Base-by-base conservation (phyloP, 768 basidiomycete species). In the Leccinum pellstonianum region DNA sequence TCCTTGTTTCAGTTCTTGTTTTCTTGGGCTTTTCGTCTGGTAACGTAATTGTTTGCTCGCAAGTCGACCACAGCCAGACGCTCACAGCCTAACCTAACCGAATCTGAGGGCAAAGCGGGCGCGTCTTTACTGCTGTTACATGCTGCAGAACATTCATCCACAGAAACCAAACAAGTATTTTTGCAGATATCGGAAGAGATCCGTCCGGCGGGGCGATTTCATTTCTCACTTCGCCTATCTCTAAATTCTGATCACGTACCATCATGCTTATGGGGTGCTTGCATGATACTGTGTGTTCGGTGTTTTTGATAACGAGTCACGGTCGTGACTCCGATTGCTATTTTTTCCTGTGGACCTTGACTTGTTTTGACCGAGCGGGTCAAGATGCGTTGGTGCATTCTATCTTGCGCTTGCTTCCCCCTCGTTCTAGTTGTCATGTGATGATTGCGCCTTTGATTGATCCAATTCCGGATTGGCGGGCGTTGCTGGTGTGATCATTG, bases 131-230 rank as follows among this genome's bases (percentile, higher is more conserved):
- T 60, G 25, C 41, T 41, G 48, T 53, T 60, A 27, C 19, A 43
- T 48, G 48, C 56, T 21, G 55, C 47, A 43, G 31, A 49, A 48
- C 3, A 8, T 23, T 23, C 23, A 23, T 50, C n/a, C 2, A 27
- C 51, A 37, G 31, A 21, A 15, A 5, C 10, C 21, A 1, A 10
- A 5, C 38, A 5, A 4, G 17, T 6, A 5, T 23, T 51, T 41
- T 41, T 12, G 41, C 35, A 14, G 43, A 25, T 23, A 48, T 31
- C 66, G 70, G 68, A 66, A 64, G 51, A 71, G 68, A 68, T 70
- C 69, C 69, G 69, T 54, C 70, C 70, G 65, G 52, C 5, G 21
- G 27, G 19, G 8, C 52, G 19, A 55, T 35, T 59, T 61, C 51
- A 56, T 35, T 56, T 61, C 51, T 10, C 47, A 23, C 58, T 21